These are phyloP conservation scores for Penicillium coprophilum DNA, from an alignment of 495 filamentous ascomycete species.

Conservation along the genomic window DNA sequence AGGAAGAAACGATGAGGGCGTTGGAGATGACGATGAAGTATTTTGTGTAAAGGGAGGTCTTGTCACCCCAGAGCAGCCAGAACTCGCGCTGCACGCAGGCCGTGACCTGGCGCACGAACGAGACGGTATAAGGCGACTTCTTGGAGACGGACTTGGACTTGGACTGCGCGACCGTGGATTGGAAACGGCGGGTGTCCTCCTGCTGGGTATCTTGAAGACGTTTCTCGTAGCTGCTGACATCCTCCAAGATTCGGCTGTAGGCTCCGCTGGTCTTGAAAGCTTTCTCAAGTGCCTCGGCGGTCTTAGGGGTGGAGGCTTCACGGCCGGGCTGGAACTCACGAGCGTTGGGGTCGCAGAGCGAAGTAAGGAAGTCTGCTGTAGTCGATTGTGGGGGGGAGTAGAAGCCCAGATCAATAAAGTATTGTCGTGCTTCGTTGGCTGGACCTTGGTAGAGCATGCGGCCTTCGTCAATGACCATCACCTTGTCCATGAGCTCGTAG, in stretches of 20 bases:
- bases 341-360: constrained; percentile 73
- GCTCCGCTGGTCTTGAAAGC: constrained; percentile 54
- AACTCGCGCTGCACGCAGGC: constrained; percentile 74
- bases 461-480: constrained; percentile 65
- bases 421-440: constrained; percentile 60
- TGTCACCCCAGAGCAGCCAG: constrained; percentile 73
- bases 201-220: constrained; percentile 58
- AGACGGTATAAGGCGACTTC: constrained; percentile 70
- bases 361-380: constrained; percentile 73
- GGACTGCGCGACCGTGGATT: constrained; percentile 63
- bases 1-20: constrained; percentile 69
- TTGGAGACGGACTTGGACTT: constrained; percentile 67
- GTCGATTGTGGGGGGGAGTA: constrained; percentile 65
- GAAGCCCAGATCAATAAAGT: constrained; percentile 70
- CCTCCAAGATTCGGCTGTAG: constrained; percentile 54
- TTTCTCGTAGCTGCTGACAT: constrained; percentile 60
- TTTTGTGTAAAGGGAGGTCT: constrained; percentile 70
- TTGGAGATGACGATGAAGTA: constrained; percentile 75
- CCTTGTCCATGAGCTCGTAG: constrained; percentile 79
- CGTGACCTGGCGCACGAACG: constrained; percentile 63
- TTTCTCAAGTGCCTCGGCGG: constrained; percentile 61
- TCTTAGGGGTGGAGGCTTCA: constrained; percentile 61
- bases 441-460: constrained; percentile 66
- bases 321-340: constrained; percentile 62
- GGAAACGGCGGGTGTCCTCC: constrained; percentile 68